phyloP scores from a whole-genome alignment of 139 green algal species.

The Closterium sp. region DNA sequence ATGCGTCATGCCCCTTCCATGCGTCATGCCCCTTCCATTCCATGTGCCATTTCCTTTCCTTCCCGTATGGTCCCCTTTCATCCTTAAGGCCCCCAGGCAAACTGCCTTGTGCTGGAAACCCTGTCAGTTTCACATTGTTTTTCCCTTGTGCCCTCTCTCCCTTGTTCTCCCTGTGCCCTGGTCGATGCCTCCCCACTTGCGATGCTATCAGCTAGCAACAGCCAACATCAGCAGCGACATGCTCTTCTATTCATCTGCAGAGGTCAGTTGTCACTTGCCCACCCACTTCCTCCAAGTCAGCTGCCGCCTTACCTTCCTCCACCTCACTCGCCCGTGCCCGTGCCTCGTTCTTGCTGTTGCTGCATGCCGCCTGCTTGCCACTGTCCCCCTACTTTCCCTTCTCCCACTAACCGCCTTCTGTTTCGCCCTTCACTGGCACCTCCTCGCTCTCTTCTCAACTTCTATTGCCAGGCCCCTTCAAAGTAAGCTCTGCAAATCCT shows the following conservation, averaged over 20 bases:
- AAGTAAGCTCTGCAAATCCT: no score
- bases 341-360: not conserved
- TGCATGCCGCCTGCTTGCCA: not conserved
- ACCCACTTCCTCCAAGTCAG: no score
- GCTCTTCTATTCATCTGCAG: not conserved
- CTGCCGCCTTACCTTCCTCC: no score
- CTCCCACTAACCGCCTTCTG: not conserved
- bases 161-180: not conserved
- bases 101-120: no score
- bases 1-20: not conserved
- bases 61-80: no score
- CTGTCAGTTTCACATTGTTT: not conserved
- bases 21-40: not conserved
- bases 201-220: not conserved
- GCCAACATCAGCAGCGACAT: not conserved
- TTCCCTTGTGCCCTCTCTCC: not conserved
- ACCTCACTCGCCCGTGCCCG: not conserved
- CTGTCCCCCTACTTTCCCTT: not conserved
- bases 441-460: not conserved
- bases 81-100: no score
- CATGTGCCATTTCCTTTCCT: no score
- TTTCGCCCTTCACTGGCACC: not conserved
- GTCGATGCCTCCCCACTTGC: not conserved
- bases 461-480: not conserved
- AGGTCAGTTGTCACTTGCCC: not conserved